Conservation (phyloP, 371 early-diverging fungal species). For the Circinella minor region DNA sequence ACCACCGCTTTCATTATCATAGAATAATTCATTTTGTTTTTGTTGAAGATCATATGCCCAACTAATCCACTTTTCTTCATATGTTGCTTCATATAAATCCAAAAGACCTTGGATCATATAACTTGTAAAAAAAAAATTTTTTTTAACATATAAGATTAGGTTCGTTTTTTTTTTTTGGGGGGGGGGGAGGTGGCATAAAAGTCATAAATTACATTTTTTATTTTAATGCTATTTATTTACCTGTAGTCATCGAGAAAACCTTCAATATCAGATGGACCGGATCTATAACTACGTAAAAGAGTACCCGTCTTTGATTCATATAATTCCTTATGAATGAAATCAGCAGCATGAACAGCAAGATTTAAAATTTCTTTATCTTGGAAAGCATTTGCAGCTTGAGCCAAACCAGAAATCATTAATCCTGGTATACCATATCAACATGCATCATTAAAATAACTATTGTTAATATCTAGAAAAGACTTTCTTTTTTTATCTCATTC, state of each 20-base stretch:
- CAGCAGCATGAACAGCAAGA: constrained; percentile 53
- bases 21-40: constrained; percentile 61
- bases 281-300: constrained; percentile 53
- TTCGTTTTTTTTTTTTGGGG: too few relatives aligned
- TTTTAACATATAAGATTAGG: too few relatives aligned
- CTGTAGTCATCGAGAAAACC: constrained; percentile 72
- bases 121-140: constrained; percentile 7
- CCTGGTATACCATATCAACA: constrained; percentile 25
- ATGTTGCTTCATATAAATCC: constrained; percentile 61
- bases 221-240: constrained; percentile 27
- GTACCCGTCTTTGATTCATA: constrained; percentile 36
- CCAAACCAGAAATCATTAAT: constrained; percentile 62
- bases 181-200: too few relatives aligned
- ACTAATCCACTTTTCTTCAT: constrained; percentile 58
- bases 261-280: constrained; percentile 52
- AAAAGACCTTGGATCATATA: constrained; percentile 53
- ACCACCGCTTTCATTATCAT: constrained; percentile 57
- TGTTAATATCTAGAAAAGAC: too few relatives aligned
- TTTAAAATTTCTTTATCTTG: constrained; percentile 32
- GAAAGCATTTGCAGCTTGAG: constrained; percentile 50
- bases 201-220: too few relatives aligned
- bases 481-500: too few relatives aligned
- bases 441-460: too few relatives aligned
- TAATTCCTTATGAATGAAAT: constrained; percentile 53
- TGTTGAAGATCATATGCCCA: constrained; percentile 66